These are phyloP conservation scores for Lathyrus aphaca DNA, from an alignment of 306 rosid species.

Conservation along the genomic window DNA sequence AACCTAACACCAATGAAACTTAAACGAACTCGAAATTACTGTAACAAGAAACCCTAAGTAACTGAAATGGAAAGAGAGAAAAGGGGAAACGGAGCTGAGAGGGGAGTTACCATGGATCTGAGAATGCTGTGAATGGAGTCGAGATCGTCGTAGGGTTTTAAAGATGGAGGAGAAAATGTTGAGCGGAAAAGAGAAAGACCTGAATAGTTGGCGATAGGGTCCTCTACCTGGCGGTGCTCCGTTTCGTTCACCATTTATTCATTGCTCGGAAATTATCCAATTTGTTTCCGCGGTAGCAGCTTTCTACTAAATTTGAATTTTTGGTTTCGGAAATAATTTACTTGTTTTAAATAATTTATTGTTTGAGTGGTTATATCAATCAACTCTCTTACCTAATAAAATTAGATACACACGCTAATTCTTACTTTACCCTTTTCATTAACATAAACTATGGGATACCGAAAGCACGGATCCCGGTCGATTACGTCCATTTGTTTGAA, in stretches of 20 bases:
- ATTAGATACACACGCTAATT: too few relatives aligned
- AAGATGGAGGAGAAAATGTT: slow-evolving; percentile 19
- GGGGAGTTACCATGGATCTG: slow-evolving; percentile 58
- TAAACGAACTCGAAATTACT: neutral
- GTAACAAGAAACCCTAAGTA: neutral
- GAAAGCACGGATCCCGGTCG: too few relatives aligned
- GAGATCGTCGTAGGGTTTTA: slow-evolving; percentile 49
- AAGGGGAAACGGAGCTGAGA: neutral
- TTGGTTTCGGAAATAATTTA: neutral
- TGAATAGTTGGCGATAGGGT: slow-evolving; percentile 61
- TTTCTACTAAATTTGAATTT: slow-evolving; percentile 1
- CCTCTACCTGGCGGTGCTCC: slow-evolving; percentile 13
- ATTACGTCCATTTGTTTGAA: too few relatives aligned
- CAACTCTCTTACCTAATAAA: too few relatives aligned
- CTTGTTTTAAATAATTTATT: too few relatives aligned
- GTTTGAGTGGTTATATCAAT: too few relatives aligned
- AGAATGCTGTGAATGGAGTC: slow-evolving; percentile 58
- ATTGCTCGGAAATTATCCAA: neutral
- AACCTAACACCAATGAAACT: neutral
- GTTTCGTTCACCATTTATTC: slow-evolving; percentile 47
- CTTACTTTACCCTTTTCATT: too few relatives aligned
- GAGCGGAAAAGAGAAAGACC: slow-evolving; percentile 63
- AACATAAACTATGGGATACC: too few relatives aligned
- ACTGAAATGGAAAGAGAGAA: neutral
- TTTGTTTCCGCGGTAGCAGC: neutral